Base-by-base conservation (phyloP, 2,329 filamentous ascomycete species). In the Botrytis squamosa region DNA sequence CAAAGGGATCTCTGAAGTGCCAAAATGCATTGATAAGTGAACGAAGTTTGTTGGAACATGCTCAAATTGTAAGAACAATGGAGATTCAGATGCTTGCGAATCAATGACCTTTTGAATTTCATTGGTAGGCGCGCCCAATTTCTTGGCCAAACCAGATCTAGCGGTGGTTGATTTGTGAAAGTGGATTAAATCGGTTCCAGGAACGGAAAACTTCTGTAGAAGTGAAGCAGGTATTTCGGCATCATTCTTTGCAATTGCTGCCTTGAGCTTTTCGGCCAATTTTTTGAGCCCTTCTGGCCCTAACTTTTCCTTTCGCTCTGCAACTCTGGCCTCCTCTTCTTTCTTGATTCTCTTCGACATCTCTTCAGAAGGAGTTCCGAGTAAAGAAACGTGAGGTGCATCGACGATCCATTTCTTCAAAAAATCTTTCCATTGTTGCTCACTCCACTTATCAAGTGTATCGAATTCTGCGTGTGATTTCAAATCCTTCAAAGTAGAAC, bases 31-130 rank as follows among this genome's bases (percentile, higher is more conserved):
- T 66, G 90, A 91, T 74, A 98, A 88, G 78, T 95, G 92, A 10
- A 97, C 94, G 81, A 99, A 99, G 80, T 94, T 97, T 74, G 93
- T 97, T 3, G 92, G 91, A 22, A 98, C 94, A 80, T 97, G 91
- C 83, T 99, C 96, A 77, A 97, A 99, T 83, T 99, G 95, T n/a
- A 99, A 87, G 83, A 98, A 99, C 3, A 98, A 85, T 0, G 94
- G 92, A n/a, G 91, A 81, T 25, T 86, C 85, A 10, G 84, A 85
- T 29, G 84, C 86, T 59, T 93, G 89, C 22, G 86, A 85, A 80
- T 98, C 93, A 67, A 99, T 89, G 67, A 91, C 83, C 75, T 89
- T 86, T 82, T 99, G 96, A 7, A 93, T 89, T 6, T 87, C 82
- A 77, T 93, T 95, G 44, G 90, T 84, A 0, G 88, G 85, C 38